Evolutionary conservation across 768 basidiomycete species (phyloP), one percentile per base, ranked within the genome.

Genomic region (Mycena crocata): DNA sequence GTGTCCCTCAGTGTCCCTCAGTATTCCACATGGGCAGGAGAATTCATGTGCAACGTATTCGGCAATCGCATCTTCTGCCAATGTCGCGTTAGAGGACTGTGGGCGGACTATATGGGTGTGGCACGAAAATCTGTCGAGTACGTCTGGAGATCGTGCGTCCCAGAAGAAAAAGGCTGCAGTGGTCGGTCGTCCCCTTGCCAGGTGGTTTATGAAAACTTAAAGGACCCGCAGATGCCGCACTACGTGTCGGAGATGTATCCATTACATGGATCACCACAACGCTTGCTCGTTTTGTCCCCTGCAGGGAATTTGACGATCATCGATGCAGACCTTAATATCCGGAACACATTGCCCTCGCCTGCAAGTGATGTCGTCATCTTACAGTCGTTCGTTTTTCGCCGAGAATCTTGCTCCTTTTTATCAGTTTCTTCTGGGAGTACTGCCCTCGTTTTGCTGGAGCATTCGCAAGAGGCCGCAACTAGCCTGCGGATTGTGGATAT

Each of bases 71-170:
- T 75, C 81, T 4, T 84, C 86, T 24, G 78, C 88, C 8, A 87
- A 86, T 26, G 59, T 87, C 1, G 62, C 76, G 35, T 44, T 68
- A 40, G 80, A 84, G 26, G 79, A 83, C 24, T 75, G 76, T 46
- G 84, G 84, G 7, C 82, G 85, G 51, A 87, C 85, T 0, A 77
- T 92, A 54, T 90, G 89, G 86, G 79, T 81, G 60, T 91, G 91
- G 89, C 84, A 80, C 69, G 86, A 90, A 71, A 80, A 80, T 62
- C 62, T 86, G n/a, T 82, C 81, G 32, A 79, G 81, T 19, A 74
- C 69, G 28, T 69, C 74, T 67, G 71, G 59, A 52, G 77, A 79
- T 51, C 76, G 73, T n/a, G 71, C 67, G 60, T 78, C 72, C 44
- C 78, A 76, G 77, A 83, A 79, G 73, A 85, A 82, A 76, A 84